Conservation (phyloP, 345 rosid species). For the Eutrema heterophyllum region DNA sequence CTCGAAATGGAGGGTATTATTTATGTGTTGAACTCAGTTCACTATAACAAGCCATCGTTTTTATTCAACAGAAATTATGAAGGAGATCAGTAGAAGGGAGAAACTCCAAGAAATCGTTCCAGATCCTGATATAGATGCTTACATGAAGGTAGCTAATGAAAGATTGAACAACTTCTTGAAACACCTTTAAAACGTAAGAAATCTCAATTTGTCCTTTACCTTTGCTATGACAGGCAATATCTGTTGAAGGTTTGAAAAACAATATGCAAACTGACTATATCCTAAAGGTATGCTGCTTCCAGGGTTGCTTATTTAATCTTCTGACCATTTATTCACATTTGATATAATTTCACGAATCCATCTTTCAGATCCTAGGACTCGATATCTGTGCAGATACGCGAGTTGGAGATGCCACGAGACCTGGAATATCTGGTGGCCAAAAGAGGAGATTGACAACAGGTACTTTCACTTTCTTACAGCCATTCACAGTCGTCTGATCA, state of each 20-base stretch:
- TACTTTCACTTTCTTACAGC: background rate
- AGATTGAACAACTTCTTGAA: background rate
- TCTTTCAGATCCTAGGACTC: slow-evolving; percentile 42
- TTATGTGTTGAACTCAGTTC: background rate
- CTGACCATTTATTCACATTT: background rate
- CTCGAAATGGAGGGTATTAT: background rate
- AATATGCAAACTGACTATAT: slow-evolving; percentile 48
- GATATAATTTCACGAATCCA: background rate
- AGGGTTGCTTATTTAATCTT: background rate
- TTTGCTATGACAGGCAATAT: slow-evolving; percentile 32
- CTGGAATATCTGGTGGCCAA: slow-evolving; percentile 52
- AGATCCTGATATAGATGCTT: slow-evolving; percentile 53
- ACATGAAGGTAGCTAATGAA: slow-evolving; percentile 49
- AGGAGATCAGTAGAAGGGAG: slow-evolving; percentile 58
- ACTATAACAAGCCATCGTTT: background rate
- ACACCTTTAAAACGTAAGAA: background rate
- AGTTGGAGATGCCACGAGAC: slow-evolving; percentile 35
- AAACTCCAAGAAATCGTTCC: slow-evolving; percentile 51
- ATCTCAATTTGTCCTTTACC: background rate
- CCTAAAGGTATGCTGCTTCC: slow-evolving; percentile 32
- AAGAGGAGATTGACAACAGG: slow-evolving; percentile 44
- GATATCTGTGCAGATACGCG: slow-evolving; percentile 40
- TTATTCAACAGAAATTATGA: slow-evolving; percentile 40
- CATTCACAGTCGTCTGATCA: background rate
- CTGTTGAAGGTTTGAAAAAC: slow-evolving; percentile 35